A percentile compares a stretch with the other conserved stretches of the same genome.
Conservation (phyloP, 768 basidiomycete genomes). For the Glaciozyma martinii region DNA sequence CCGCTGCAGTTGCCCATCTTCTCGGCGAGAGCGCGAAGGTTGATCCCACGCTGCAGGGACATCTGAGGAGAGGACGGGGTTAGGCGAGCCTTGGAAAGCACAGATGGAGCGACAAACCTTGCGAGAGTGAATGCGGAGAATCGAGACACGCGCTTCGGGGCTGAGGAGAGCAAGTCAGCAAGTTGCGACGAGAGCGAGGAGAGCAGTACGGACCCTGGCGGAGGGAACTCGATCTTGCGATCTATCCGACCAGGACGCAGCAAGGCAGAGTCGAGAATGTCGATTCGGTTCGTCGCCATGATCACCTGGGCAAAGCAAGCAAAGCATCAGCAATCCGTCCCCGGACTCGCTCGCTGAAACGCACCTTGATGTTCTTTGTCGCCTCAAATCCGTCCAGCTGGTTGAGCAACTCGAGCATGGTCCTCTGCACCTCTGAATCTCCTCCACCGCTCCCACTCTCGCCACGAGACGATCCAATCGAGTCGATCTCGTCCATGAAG, state of each 20-base stretch:
- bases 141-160: conserved; percentile 92
- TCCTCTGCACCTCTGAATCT: conserved; percentile 81
- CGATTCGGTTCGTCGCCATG: conserved; percentile 98
- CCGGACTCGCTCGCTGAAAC: neutral
- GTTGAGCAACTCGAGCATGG: conserved; percentile 81
- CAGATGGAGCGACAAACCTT: conserved; percentile 43
- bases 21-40: conserved; percentile 87
- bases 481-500: conserved; percentile 99
- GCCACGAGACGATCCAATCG: conserved; percentile 85
- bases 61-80: conserved; percentile 50
- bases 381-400: conserved; percentile 82
- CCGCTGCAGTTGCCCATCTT: conserved; percentile 99
- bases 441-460: conserved; percentile 62
- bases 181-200: neutral
- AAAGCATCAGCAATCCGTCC: neutral
- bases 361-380: conserved; percentile 67
- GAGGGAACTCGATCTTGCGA: conserved; percentile 96
- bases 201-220: conserved; percentile 53
- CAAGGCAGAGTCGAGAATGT: conserved; percentile 88
- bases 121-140: conserved; percentile 89
- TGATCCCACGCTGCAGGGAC: conserved; percentile 95
- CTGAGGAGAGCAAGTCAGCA: conserved; percentile 22
- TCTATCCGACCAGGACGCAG: conserved; percentile 92
- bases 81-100: conserved; percentile 42
- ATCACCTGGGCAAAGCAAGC: conserved; percentile 49